A percentile compares a stretch with the other conserved stretches of the same genome.
Conservation (phyloP, 306 rosid species). For the Calophaca sinica region DNA sequence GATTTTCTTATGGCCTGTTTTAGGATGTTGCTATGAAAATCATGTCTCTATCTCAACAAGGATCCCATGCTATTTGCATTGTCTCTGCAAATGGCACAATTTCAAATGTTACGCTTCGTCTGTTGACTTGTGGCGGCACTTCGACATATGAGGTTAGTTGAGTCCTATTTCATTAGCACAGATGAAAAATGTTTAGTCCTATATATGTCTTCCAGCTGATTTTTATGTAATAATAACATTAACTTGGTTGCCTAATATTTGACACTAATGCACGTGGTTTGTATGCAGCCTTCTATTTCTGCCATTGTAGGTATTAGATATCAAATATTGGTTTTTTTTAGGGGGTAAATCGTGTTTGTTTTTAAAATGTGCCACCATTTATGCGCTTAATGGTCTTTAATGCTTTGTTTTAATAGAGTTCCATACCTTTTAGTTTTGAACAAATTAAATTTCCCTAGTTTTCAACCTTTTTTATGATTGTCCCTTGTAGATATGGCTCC, state of each 20-base stretch:
- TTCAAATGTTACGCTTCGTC: slow-evolving; percentile 78
- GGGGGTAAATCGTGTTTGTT: no score
- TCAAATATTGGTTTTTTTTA: neutral
- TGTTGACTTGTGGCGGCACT: slow-evolving; percentile 64
- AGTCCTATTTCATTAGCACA: neutral
- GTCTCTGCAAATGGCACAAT: slow-evolving; percentile 72
- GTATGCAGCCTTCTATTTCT: neutral
- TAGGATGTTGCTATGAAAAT: slow-evolving; percentile 74
- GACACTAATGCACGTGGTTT: neutral
- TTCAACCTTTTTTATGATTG: no score
- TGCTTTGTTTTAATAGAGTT: no score
- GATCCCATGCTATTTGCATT: slow-evolving; percentile 62
- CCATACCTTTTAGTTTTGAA: no score
- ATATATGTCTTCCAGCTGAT: neutral
- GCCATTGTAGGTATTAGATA: no score
- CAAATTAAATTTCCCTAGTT: no score
- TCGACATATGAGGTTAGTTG: slow-evolving; percentile 63
- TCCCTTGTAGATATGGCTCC: no score
- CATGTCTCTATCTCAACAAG: slow-evolving; percentile 66
- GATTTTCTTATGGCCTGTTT: neutral
- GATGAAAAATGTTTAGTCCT: no score
- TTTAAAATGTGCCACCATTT: no score
- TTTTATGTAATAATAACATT: neutral
- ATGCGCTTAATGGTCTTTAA: no score
- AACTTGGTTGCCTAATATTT: neutral